Percentiles rank a stretch among this genome's conserved stretches.
Conservation (phyloP, 2,329 filamentous ascomycete species). For the Ilyonectria sp. region DNA sequence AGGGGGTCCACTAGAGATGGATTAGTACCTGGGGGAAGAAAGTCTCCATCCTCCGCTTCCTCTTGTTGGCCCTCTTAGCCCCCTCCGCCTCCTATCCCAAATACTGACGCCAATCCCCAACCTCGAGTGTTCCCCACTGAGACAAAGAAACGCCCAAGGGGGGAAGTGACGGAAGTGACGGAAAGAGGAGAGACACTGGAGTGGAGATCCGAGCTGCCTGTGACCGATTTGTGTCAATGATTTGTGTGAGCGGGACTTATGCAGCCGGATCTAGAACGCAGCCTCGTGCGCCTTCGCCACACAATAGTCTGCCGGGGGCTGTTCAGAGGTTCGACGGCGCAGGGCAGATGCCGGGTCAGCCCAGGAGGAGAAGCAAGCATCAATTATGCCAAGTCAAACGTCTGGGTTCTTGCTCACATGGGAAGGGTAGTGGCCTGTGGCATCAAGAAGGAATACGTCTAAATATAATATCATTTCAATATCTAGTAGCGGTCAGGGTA, state of each 20-base stretch:
- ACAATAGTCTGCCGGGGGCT: not conserved
- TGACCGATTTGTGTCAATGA: too few species aligned
- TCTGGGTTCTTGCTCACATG: not conserved
- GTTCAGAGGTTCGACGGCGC: not conserved
- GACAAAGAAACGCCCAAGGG: not conserved
- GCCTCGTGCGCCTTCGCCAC: constrained; percentile 22
- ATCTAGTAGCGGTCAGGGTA: not conserved
- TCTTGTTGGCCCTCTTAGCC: not conserved
- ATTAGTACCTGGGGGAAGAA: not conserved
- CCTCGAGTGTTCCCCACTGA: not conserved
- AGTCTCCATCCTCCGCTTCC: not conserved
- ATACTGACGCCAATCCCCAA: not conserved
- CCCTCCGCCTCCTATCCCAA: too few species aligned
- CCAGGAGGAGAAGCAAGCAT: constrained; percentile 11
- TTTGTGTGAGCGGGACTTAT: not conserved
- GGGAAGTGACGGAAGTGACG: constrained; percentile 18
- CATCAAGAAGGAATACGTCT: not conserved
- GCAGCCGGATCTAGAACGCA: constrained; percentile 33
- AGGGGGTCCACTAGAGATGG: not conserved
- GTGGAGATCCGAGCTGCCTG: too few species aligned
- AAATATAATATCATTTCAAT: too few species aligned
- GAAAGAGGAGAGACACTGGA: not conserved
- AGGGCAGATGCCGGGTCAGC: not conserved
- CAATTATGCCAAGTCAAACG: constrained; percentile 6
- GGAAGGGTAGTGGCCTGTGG: not conserved